Evolutionary conservation across 2,329 filamentous ascomycete genomes (phyloP), one percentile per base, ranked within the genome.

Genomic region (Malbranchea cinnamomea): DNA sequence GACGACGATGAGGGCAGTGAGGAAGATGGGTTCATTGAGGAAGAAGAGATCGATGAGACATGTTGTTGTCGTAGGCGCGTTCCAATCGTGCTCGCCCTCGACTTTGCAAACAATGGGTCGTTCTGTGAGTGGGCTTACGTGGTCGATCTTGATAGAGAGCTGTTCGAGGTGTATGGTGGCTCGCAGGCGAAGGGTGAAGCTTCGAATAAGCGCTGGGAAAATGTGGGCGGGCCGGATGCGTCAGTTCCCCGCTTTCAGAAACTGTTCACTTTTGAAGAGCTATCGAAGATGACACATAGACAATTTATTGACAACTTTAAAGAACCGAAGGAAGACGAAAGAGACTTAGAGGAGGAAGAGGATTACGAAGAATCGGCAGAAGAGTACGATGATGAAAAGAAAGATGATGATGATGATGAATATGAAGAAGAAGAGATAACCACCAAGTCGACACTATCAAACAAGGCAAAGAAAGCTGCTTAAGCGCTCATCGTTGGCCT

Each of bases 121-220:
- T 44, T 37, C 14, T 46, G 46, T 32, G 45, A 47, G 31, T 48
- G 39, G 37, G 39, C 38, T 7, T 48, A 48, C 28, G 42, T 46
- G 8, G 29, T 48, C 16, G 41, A 48, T 36, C 31, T 48, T 3
- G 46, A 48, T 18, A 31, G 35, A 24, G 31, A 32, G 15, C 13
- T 37, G 3, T 43, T 43, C 30, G 39, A 39, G 7, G 25, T 38
- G n/a, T 38, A 31, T 24, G 27, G 14, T 5, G 32, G 31, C 12
- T 11, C 23, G 4, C 10, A 23, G 26, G n/a, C 15, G 3, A 36
- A 38, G 26, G 14, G 12, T 5, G 13, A 28, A 10, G 23, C 26
- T 21, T 28, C 21, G 15, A 31, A 36, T 18, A 32, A 25, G 14
- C 36, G 36, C 13, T 38, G 33, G 16, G 14, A 36, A n/a, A 25